Conservation (phyloP, 2,329 filamentous ascomycete genomes). For the Cladophialophora bantiana region DNA sequence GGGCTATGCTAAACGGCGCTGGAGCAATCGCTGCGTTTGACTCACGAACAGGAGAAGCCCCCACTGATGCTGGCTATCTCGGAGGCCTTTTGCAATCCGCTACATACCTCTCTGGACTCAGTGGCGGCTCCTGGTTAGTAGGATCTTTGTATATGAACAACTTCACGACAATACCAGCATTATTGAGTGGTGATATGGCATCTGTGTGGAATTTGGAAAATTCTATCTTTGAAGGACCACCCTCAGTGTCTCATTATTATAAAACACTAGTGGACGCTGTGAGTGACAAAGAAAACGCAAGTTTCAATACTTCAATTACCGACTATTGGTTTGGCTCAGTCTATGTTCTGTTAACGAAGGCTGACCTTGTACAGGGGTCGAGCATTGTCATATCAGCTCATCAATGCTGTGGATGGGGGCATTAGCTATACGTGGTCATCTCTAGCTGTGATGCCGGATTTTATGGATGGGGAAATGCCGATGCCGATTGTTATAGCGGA, state of each 20-base stretch:
- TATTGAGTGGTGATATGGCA: slow-evolving; percentile 56
- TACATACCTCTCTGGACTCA: slow-evolving; percentile 82
- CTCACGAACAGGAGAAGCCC: slow-evolving; percentile 69
- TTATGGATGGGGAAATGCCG: slow-evolving; percentile 68
- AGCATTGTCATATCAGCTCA: slow-evolving; percentile 82
- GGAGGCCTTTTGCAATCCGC: slow-evolving; percentile 81
- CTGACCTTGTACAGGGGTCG: slow-evolving; percentile 64
- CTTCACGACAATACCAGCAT: slow-evolving; percentile 71
- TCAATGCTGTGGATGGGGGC: slow-evolving; percentile 77
- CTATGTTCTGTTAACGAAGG: no score
- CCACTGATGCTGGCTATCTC: slow-evolving; percentile 66
- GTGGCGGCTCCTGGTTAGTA: slow-evolving; percentile 83
- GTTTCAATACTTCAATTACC: slow-evolving; percentile 75
- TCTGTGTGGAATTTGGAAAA: slow-evolving; percentile 69
- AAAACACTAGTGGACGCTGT: slow-evolving; percentile 65
- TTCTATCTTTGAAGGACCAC: slow-evolving; percentile 67
- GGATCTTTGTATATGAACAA: slow-evolving; percentile 81
- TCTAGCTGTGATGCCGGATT: slow-evolving; percentile 69
- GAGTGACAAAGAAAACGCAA: slow-evolving; percentile 66
- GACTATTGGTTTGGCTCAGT: slow-evolving; percentile 66
- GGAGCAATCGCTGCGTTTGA: slow-evolving; percentile 83
- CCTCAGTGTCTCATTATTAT: slow-evolving; percentile 69
- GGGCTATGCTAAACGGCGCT: slow-evolving; percentile 83
- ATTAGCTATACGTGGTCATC: slow-evolving; percentile 82
- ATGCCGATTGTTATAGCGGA: slow-evolving; percentile 77